phyloP scores from a whole-genome alignment of 106 monocot species.

The Chionographis japonica region DNA sequence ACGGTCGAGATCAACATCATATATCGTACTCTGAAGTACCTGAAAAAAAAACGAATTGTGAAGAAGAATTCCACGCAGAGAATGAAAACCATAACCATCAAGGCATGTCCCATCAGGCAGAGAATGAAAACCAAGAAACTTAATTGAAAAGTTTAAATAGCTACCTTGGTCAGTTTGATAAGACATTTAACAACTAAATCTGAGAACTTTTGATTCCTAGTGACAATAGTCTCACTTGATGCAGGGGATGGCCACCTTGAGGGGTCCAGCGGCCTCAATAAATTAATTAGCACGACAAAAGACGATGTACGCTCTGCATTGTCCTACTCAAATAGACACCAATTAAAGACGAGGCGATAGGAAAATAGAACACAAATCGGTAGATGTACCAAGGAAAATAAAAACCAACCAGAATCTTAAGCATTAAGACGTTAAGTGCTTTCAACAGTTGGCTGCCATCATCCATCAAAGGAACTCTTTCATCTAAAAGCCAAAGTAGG shows the following conservation, averaged over 20 bases:
- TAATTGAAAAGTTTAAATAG: neutral
- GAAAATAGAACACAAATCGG: neutral
- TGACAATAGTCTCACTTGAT: constrained; percentile 50
- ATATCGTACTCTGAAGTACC: constrained; percentile 91
- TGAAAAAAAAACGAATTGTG: constrained; percentile 13
- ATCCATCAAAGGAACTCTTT: constrained; percentile 96
- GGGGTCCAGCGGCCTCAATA: constrained; percentile 79
- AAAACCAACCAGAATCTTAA: constrained; percentile 86
- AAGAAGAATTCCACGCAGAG: neutral
- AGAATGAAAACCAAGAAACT: too few relatives aligned
- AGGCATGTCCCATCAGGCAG: too few relatives aligned
- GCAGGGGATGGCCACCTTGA: constrained; percentile 85
- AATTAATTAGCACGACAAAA: constrained; percentile 90
- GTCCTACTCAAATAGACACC: constrained; percentile 52
- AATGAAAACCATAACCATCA: neutral
- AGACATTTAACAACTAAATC: constrained; percentile 98
- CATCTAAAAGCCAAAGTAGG: constrained; percentile 96
- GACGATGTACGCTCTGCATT: constrained; percentile 97
- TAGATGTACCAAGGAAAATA: neutral
- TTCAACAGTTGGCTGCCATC: constrained; percentile 94
- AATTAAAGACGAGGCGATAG: neutral
- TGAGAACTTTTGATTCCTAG: constrained; percentile 89
- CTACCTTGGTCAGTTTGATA: constrained; percentile 92
- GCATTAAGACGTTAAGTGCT: constrained; percentile 97
- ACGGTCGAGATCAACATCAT: constrained; percentile 92